Base-by-base conservation (phyloP, 208 protist genomes). In the Leishmania gerbilli region DNA sequence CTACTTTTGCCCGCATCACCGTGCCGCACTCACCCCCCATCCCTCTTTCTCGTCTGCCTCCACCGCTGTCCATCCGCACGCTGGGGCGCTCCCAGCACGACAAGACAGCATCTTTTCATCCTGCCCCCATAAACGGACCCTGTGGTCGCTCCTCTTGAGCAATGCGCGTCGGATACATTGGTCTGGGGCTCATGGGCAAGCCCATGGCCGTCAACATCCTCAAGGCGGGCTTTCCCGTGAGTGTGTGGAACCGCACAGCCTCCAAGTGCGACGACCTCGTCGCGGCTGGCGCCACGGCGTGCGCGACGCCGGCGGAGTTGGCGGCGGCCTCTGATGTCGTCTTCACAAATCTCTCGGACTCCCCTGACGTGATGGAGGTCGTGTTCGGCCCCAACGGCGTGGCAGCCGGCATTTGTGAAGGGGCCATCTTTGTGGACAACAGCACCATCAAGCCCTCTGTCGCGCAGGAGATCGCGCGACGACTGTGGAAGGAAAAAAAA, bases 391-490 rank as follows among this genome's bases (percentile, higher is more conserved):
- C 89, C 27, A 67, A 94, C 55, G 97, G 97, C 45, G 87, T 98
- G 15, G 87, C 96, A 24, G 79, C 76, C n/a, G 95, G 91, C 40
- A 83, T 99, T 72, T 88, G 82, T 9, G 76, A 80, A 0, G 95
- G 93, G 13, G 69, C 84, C 49, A 90, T 99, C 42, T 88, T 99
- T 34, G 90, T 99, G 13, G 98, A 99, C 85, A 98, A 98, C 91
- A 99, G 97, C 88, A 99, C 98, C 24, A 98, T 97, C 77, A 94
- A 97, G 84, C 96, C 98, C n/a, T 94, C 94, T 47, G 89, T 96
- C 34, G 97, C 98, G 34, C 71, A 91, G 62, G 91, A 98, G 72
- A 95, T 99, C 55, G 96, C 90, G 49, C 51, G 74, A 65, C 89
- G 90, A 19, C 88, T 98, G 80, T 96, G 92, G 93, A 77, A 86